Evolutionary conservation across 257 asterid genomes (phyloP).

Genomic region (Solanum sejunctum): DNA sequence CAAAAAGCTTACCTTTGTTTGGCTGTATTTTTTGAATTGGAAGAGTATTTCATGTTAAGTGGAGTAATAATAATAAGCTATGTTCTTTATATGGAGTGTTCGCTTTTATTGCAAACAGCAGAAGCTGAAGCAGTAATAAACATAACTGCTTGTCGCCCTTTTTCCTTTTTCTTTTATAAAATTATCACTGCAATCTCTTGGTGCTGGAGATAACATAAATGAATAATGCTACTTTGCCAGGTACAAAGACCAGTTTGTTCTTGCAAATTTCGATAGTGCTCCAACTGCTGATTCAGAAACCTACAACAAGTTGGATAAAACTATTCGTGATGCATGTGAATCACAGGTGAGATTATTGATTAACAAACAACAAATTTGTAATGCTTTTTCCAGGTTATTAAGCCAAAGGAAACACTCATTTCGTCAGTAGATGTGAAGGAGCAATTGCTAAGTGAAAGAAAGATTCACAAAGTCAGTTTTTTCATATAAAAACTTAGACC

Average conservation of each 20-base stretch:
- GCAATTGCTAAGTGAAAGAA: background rate
- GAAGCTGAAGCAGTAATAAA: background rate
- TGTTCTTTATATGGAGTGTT: background rate
- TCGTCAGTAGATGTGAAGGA: background rate
- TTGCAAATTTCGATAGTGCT: constrained; percentile 77
- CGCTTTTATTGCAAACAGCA: background rate
- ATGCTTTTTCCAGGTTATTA: background rate
- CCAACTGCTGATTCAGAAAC: constrained; percentile 82
- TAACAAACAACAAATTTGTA: background rate
- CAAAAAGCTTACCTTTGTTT: background rate
- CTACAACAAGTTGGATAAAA: constrained; percentile 48
- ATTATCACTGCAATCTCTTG: background rate
- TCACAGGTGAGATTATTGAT: constrained; percentile 35
- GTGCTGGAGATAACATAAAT: background rate
- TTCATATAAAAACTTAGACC: background rate
- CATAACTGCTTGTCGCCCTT: background rate
- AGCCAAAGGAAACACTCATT: background rate
- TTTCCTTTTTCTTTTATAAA: background rate
- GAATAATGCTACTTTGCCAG: constrained; percentile 20
- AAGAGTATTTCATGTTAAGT: background rate
- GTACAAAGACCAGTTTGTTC: constrained; percentile 61
- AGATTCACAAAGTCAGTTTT: background rate
- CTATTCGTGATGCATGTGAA: constrained; percentile 66
- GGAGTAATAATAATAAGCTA: background rate
- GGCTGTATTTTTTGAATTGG: background rate